These are phyloP conservation scores for Perilla frutescens DNA, from an alignment of 257 asterid species.

Conservation along the genomic window DNA sequence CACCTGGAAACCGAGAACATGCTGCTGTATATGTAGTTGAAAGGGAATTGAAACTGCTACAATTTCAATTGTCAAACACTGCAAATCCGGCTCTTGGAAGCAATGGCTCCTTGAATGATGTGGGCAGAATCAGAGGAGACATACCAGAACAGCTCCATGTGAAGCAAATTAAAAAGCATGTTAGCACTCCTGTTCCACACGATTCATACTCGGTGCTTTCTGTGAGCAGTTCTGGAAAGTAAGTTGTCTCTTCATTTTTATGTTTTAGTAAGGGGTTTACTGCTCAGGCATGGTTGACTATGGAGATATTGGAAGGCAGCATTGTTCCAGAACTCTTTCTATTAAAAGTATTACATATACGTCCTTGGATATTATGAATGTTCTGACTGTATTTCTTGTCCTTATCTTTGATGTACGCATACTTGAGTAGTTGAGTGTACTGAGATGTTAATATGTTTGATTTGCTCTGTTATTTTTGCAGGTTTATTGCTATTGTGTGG, in stretches of 20 bases:
- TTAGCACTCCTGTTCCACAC: slow-evolving; percentile 97
- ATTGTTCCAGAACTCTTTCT: slow-evolving; percentile 3
- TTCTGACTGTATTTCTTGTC: background rate
- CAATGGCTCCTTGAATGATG: slow-evolving; percentile 86
- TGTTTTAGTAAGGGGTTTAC: slow-evolving; percentile 17
- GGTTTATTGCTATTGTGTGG: slow-evolving; percentile 94
- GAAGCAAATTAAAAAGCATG: slow-evolving; percentile 92
- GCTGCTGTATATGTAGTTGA: slow-evolving; percentile 92
- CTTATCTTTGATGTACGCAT: background rate
- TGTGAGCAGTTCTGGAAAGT: slow-evolving; percentile 99
- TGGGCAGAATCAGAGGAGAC: slow-evolving; percentile 89
- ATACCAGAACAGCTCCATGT: slow-evolving; percentile 85
- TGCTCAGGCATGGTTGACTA: slow-evolving; percentile 8
- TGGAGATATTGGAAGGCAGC: background rate
- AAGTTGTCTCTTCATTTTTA: slow-evolving; percentile 48
- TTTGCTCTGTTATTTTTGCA: slow-evolving; percentile 47
- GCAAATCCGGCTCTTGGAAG: slow-evolving; percentile 90
- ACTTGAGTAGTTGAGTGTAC: background rate
- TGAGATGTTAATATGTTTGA: slow-evolving; percentile 19
- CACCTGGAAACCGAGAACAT: slow-evolving; percentile 87
- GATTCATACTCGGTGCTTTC: slow-evolving; percentile 96
- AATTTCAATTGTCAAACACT: slow-evolving; percentile 86
- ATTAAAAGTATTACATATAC: slow-evolving; percentile 25
- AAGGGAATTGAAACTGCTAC: slow-evolving; percentile 86
- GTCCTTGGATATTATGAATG: slow-evolving; percentile 4